Evolutionary conservation across 1,284 basidiomycete genomes (phyloP), one percentile per base, ranked within the genome.

Genomic region (Puccinia coronata): DNA sequence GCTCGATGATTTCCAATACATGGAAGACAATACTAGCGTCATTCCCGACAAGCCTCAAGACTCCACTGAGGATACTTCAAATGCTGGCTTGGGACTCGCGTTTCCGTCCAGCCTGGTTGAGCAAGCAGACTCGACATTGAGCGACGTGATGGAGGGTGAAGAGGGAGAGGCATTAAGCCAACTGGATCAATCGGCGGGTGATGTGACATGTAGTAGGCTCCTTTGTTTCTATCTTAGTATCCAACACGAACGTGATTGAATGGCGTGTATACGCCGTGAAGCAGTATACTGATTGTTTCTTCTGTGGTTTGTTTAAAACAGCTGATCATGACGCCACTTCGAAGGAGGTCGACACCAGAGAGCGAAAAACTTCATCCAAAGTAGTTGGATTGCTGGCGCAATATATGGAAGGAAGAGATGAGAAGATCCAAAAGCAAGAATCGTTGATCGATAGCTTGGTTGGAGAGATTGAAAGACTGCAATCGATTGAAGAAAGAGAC

Each of bases 371-470:
- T n/a, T 71, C 69, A 25, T 28, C 49, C 49, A 71, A 71, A 34
- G 69, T 71, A 1, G 36, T 71, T 23, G 69, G 69, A 34, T 39
- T 71, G 16, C 28, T 71, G 69, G 36, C 69, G 28, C 28, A 71
- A 25, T 71, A 53, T 49, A 71, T 71, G 3, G 69, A 39, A 34
- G 69, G 23, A 34, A 71, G 51, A 55, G 51, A 71, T 2, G 47
- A 71, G 43, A 71, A 71, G 69, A 53, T 71, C 34, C 14, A 4
- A 14, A n/a, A 53, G 34, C 69, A 71, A n/a, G 69, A 71, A 36
- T 53, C 49, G 2, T 53, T 71, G 20, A 71, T 71, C 23, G 69
- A 71, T 34, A 71, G 69, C 49, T 49, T 71, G n/a, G 69, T 71
- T 34, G 49, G 53, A 28, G 69, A 71, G 51, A 71, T 71, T n/a